Base-by-base conservation (phyloP, 768 basidiomycete genomes). In the Boletus edulis region DNA sequence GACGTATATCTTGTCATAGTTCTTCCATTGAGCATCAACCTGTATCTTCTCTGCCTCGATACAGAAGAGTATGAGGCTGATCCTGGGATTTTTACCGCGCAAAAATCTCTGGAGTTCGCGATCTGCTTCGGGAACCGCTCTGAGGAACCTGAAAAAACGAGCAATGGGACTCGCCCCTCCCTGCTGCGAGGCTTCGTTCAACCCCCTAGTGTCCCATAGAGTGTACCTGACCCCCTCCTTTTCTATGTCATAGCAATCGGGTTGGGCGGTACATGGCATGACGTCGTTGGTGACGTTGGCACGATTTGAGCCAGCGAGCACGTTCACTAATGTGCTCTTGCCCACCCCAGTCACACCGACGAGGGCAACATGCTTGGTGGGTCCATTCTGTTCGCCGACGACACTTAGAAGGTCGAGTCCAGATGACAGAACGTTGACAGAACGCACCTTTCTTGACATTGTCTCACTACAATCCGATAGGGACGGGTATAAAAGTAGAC, bases 271-370 rank as follows among this genome's bases (percentile, higher is more conserved):
- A 35, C 55, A 57, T 8, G 53, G 56, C 5, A 2, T 3, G 38
- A 1, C 59, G 15, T 63, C 38, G 43, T 55, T 62, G 50, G 15
- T 55, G 9, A 42, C 51, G 13, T 38, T 15, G 29, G 59, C 59
- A 7, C 10, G 3, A 27, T 14, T 3, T 15, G 41, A 41, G 20
- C 38, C 52, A 6, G 10, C 22, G 40, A 64, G 55, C 39, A 64
- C 29, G 18, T 64, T 63, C 18, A 61, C 55, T 14, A 57, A 29
- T 5, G 62, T 63, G 38, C 57, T 55, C 58, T 62, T 60, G 46
- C 62, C 54, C 15, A 35, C 58, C 5, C 62, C 58, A 2, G 59
- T 58, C 14, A 35, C 9, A 29, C 62, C 58, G 29, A 54, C 58
- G 49, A 64, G 20, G 31, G 46, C 54, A 35, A 64, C 24, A 24